These are phyloP conservation scores for Osmozyma mogii DNA, from an alignment of 805 yeast genomes.

Conservation along the genomic window DNA sequence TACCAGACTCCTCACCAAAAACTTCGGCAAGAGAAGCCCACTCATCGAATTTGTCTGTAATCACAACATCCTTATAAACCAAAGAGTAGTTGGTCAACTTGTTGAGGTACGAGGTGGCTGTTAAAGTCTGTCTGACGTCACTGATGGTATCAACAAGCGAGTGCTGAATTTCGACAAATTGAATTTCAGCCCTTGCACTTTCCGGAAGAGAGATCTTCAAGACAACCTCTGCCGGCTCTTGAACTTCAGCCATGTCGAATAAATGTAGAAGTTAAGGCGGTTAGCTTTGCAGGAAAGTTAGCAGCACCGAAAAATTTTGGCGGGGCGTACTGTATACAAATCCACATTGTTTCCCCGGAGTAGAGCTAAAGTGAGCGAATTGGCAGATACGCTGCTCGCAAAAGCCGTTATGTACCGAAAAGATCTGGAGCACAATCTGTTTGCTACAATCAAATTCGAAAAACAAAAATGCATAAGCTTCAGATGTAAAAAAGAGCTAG, in stretches of 20 bases:
- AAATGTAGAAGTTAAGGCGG: not conserved
- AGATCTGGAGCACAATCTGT: too few species aligned
- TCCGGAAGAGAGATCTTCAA: constrained; percentile 17
- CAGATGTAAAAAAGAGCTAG: too few species aligned
- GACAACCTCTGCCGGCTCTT: constrained; percentile 13
- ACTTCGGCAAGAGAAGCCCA: constrained; percentile 20
- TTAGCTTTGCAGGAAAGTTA: too few species aligned
- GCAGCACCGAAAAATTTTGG: too few species aligned
- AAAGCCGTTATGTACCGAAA: too few species aligned
- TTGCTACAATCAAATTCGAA: too few species aligned
- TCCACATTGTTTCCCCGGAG: too few species aligned
- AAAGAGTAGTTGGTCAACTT: constrained; percentile 57
- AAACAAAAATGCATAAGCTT: too few species aligned
- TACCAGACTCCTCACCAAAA: constrained; percentile 12
- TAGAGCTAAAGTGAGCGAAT: too few species aligned
- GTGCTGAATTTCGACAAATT: constrained; percentile 22
- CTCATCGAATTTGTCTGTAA: constrained; percentile 23
- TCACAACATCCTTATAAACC: constrained; percentile 23
- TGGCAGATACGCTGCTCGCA: too few species aligned
- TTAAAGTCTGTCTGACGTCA: constrained; percentile 51
- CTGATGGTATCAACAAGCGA: constrained; percentile 40
- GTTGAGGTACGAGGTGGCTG: constrained; percentile 47
- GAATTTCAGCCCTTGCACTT: constrained; percentile 11
- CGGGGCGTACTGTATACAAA: too few species aligned
- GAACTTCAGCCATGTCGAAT: constrained; percentile 10